A percentile compares a stretch with the other conserved stretches of the same genome.
phyloP scores from a whole-genome alignment of 305 asterid genomes.

The Coffea humblotiana region DNA sequence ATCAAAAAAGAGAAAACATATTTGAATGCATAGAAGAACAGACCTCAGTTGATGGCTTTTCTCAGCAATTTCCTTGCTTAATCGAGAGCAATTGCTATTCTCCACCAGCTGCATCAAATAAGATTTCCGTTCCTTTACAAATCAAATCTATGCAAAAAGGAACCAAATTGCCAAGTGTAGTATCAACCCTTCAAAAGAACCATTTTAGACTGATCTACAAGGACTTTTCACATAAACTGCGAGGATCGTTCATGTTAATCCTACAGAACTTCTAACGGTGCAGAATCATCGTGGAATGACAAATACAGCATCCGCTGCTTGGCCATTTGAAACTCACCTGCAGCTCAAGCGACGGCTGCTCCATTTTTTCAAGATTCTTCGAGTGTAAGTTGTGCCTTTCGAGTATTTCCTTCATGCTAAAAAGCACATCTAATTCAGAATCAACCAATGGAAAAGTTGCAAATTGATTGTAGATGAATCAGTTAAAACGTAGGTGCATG shows the following conservation, averaged over 20 bases:
- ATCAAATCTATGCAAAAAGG: neutral
- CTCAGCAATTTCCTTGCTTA: constrained; percentile 67
- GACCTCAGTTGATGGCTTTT: constrained; percentile 61
- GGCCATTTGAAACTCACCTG: constrained; percentile 38
- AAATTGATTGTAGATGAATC: neutral
- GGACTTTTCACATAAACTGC: neutral
- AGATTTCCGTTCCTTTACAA: neutral
- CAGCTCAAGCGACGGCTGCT: constrained; percentile 77
- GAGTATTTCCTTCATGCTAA: constrained; percentile 74
- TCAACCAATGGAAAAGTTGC: neutral
- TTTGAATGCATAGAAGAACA: neutral
- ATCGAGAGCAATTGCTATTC: constrained; percentile 48
- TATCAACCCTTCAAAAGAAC: neutral
- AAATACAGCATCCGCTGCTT: neutral
- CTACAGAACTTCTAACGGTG: neutral
- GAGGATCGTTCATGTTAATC: neutral
- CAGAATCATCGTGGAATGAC: neutral
- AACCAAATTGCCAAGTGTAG: neutral
- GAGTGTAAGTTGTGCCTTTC: constrained; percentile 71
- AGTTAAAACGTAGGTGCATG: neutral
- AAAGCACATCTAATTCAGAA: neutral
- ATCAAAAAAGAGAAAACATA: neutral
- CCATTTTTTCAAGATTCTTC: constrained; percentile 65
- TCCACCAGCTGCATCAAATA: constrained; percentile 59
- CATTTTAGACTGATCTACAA: neutral